Conservation (phyloP, 2,329 filamentous ascomycete genomes). For the Pseudopyricularia javanii region DNA sequence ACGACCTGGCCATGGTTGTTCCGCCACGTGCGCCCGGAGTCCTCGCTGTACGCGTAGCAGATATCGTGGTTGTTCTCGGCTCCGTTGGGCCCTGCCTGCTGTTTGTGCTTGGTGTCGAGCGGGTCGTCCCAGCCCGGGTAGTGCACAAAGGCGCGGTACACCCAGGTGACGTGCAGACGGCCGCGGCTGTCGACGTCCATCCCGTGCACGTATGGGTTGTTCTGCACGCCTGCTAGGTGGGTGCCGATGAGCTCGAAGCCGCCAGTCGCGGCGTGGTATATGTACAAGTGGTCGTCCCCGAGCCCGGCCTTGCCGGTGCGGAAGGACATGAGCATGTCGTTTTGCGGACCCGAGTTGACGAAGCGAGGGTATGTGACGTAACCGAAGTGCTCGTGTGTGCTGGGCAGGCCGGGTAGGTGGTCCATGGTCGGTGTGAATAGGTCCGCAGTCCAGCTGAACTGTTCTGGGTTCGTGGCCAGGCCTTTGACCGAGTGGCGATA, state of each 20-base stretch:
- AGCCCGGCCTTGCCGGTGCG: constrained; percentile 37
- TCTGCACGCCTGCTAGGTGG: constrained; percentile 29
- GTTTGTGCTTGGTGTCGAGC: constrained; percentile 24
- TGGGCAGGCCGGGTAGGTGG: constrained; percentile 20
- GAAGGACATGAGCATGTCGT: constrained; percentile 31
- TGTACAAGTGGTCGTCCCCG: constrained; percentile 33
- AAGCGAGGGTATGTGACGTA: constrained; percentile 38
- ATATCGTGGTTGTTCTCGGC: constrained; percentile 36
- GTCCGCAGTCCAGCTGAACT: constrained; percentile 16
- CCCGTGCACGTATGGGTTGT: constrained; percentile 40
- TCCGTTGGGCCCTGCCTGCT: constrained; percentile 27
- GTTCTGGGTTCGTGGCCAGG: constrained; percentile 18
- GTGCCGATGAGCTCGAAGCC: constrained; percentile 25
- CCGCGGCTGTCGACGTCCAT: constrained; percentile 18
- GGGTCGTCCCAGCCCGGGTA: constrained; percentile 29
- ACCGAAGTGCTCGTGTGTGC: constrained; percentile 15
- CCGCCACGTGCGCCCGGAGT: constrained; percentile 28
- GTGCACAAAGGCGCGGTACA: constrained; percentile 33
- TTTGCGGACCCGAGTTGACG: constrained; percentile 16
- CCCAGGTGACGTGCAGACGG: constrained; percentile 32
- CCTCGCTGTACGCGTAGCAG: constrained; percentile 34
- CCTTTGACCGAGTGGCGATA: constrained; percentile 22
- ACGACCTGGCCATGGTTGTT: constrained; percentile 22
- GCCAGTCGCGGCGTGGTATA: constrained; percentile 23
- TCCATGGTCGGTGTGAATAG: constrained; percentile 24